Percentiles rank a stretch among this genome's conserved stretches.
phyloP scores from a whole-genome alignment of 306 rosid genomes.

The Sphenostylis stenocarpa region DNA sequence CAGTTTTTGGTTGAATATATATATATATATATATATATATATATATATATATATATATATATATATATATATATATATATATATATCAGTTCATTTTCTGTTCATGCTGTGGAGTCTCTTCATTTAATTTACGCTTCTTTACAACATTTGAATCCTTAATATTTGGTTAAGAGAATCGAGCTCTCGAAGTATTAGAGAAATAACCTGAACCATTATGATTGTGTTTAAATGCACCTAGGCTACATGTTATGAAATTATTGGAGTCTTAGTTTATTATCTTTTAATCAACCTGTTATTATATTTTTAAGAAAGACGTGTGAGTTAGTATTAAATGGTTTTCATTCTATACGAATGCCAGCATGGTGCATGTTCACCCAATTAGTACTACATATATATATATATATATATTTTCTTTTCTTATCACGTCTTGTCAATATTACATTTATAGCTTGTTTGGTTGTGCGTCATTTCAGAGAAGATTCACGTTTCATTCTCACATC shows the following conservation, averaged over 20 bases:
- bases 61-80: no score
- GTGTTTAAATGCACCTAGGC: background rate
- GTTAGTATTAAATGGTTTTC: background rate
- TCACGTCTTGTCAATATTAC: background rate
- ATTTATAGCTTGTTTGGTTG: background rate
- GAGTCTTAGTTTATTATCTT: background rate
- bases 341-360: background rate
- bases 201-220: no score
- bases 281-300: background rate
- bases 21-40: no score
- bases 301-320: background rate
- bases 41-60: no score
- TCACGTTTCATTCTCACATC: background rate
- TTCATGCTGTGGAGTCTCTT: no score
- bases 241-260: background rate
- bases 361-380: background rate
- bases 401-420: background rate
- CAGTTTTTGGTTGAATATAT: background rate
- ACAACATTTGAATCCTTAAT: no score
- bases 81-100: background rate
- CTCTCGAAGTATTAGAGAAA: no score
- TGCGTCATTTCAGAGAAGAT: background rate
- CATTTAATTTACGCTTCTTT: no score
- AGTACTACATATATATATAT: background rate
- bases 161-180: no score